These are phyloP conservation scores for Metarhizium rileyi DNA, from an alignment of 2,329 filamentous ascomycete genomes.

Conservation along the genomic window DNA sequence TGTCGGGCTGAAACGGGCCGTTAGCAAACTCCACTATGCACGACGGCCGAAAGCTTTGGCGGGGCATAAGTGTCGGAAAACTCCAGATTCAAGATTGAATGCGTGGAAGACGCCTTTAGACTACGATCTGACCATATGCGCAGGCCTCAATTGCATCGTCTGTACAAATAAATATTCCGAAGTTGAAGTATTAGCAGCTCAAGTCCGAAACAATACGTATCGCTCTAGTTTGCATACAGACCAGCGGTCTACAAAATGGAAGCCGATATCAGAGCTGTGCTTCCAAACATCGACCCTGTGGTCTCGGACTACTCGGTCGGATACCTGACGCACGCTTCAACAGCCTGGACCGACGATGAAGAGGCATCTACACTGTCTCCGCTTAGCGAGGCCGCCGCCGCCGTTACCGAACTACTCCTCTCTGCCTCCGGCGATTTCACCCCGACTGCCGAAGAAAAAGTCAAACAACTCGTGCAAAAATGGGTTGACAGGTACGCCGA, in stretches of 20 bases:
- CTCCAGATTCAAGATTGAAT: constrained; percentile 1
- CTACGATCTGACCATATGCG: neutral
- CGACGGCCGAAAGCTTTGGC: neutral
- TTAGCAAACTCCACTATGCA: neutral
- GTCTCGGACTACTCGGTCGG: constrained; percentile 89
- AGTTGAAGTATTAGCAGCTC: neutral
- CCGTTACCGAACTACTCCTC: constrained; percentile 79
- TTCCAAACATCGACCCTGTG: constrained; percentile 80
- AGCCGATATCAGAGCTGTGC: constrained; percentile 71
- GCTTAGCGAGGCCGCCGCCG: constrained; percentile 70
- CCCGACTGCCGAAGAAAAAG: constrained; percentile 60
- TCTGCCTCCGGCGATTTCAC: constrained; percentile 85
- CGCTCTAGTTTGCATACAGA: neutral
- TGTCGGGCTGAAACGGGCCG: constrained; percentile 3
- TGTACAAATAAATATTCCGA: neutral
- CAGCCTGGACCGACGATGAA: constrained; percentile 64
- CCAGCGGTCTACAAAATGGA: constrained; percentile 54
- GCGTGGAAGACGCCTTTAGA: neutral
- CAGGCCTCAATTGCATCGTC: neutral
- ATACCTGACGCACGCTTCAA: constrained; percentile 89
- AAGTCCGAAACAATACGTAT: neutral
- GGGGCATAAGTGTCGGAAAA: constrained; percentile 1
- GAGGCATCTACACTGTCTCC: constrained; percentile 64
- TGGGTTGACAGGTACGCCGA: constrained; percentile 77
- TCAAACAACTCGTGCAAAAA: constrained; percentile 77